phyloP scores from a whole-genome alignment of 192 early-diverging fungal genomes.

The Mortierella hygrophila region DNA sequence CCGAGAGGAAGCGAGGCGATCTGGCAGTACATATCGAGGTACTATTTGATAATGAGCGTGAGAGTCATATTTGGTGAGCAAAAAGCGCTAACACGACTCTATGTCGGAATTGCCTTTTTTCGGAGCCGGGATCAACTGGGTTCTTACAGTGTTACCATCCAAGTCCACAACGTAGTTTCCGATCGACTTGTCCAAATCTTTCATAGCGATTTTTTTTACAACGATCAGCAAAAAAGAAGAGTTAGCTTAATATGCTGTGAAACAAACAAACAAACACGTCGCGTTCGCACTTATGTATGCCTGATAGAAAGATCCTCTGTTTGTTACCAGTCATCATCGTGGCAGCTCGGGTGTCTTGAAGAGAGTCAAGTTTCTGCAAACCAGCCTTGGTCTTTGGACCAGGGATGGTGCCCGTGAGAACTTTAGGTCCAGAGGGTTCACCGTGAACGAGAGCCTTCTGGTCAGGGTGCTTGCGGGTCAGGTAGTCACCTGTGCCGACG shows the following conservation, averaged over 20 bases:
- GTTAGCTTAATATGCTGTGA: background rate
- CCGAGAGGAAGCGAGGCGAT: slow-evolving; percentile 81
- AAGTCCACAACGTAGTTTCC: slow-evolving; percentile 83
- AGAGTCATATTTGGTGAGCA: background rate
- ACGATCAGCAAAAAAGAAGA: slow-evolving; percentile 2
- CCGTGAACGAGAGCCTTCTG: slow-evolving; percentile 48
- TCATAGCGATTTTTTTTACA: background rate
- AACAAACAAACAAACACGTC: background rate
- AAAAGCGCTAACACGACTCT: background rate
- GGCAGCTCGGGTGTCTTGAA: slow-evolving; percentile 78
- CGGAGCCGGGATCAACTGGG: background rate
- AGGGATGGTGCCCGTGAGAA: slow-evolving; percentile 66
- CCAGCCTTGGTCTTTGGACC: slow-evolving; percentile 70
- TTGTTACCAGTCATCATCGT: slow-evolving; percentile 64
- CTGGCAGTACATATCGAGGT: slow-evolving; percentile 78
- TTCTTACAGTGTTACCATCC: slow-evolving; percentile 73
- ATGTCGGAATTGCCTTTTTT: background rate
- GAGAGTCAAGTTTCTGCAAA: slow-evolving; percentile 60
- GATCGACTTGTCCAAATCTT: slow-evolving; percentile 73
- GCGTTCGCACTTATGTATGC: background rate
- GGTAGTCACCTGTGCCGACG: background rate
- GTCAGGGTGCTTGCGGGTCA: slow-evolving; percentile 28
- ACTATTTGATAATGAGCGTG: slow-evolving; percentile 15
- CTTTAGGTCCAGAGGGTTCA: slow-evolving; percentile 70
- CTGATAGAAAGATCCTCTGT: background rate